These are phyloP conservation scores for Fusarium tricinctum DNA, from an alignment of 2,329 filamentous ascomycete genomes.

Conservation along the genomic window DNA sequence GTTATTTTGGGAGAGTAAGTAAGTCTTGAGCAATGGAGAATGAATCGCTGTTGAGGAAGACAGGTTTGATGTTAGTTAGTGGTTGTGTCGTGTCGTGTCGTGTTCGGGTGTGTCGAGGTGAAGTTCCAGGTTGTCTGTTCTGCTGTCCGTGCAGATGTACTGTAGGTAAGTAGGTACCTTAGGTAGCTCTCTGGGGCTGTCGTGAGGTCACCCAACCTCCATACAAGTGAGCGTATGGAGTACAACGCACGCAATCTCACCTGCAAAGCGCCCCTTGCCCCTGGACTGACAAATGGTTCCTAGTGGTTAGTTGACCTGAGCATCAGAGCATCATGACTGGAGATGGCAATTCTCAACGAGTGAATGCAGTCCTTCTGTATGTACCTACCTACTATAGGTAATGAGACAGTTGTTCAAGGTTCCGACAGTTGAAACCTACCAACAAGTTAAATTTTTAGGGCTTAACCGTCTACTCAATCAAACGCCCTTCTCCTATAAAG, in stretches of 20 bases:
- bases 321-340: not conserved
- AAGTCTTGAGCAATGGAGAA: not conserved
- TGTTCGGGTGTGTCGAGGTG: constrained; percentile 21
- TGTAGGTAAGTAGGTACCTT: not conserved
- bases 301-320: constrained; percentile 2
- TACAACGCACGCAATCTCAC: constrained; percentile 1
- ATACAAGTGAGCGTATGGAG: not conserved
- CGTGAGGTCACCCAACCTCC: constrained; percentile 14
- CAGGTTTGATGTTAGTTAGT: constrained; percentile 14
- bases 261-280: constrained; percentile 13
- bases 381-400: no score
- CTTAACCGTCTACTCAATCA: not conserved
- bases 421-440: not conserved
- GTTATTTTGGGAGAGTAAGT: not conserved
- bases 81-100: constrained; percentile 11
- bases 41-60: not conserved
- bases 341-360: not conserved
- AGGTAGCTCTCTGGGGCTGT: constrained; percentile 10
- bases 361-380: not conserved
- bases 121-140: constrained; percentile 1
- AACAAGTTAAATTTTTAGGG: not conserved
- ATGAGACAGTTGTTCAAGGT: not conserved
- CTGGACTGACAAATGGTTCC: constrained; percentile 4
- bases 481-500: not conserved
- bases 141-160: constrained; percentile 21